phyloP scores from a whole-genome alignment of 805 yeast species.

The Lachancea mirantina region DNA sequence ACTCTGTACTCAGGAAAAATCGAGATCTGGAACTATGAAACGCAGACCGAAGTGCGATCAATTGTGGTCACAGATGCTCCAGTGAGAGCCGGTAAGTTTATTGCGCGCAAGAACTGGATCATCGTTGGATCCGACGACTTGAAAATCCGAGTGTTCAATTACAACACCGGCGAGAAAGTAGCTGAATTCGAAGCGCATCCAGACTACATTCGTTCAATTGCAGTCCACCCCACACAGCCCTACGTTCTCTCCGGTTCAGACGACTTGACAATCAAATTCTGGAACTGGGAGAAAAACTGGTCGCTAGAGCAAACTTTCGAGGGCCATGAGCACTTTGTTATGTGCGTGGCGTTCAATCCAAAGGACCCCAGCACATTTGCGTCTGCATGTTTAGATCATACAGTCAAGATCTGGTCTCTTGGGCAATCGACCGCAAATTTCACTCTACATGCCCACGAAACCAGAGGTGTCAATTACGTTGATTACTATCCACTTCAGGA shows the following conservation, averaged over 20 bases:
- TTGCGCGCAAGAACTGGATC: conserved; percentile 96
- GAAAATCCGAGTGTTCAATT: conserved; percentile 87
- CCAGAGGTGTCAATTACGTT: conserved; percentile 91
- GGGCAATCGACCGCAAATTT: conserved; percentile 85
- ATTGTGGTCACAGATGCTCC: conserved; percentile 95
- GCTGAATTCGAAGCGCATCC: conserved; percentile 97
- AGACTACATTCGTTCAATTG: conserved; percentile 87
- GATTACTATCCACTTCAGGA: conserved; percentile 97
- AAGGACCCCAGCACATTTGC: conserved; percentile 98
- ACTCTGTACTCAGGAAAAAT: conserved; percentile 78
- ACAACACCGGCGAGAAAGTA: conserved; percentile 90
- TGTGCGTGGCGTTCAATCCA: conserved; percentile 93
- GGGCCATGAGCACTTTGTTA: conserved; percentile 93
- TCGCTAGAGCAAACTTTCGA: conserved; percentile 81
- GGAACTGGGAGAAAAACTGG: conserved; percentile 99
- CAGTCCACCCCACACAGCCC: conserved; percentile 92
- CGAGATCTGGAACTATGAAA: conserved; percentile 92
- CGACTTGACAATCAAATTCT: conserved; percentile 82
- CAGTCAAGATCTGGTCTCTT: conserved; percentile 94
- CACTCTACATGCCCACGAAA: conserved; percentile 84
- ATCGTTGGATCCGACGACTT: conserved; percentile 95
- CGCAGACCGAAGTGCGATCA: conserved; percentile 70
- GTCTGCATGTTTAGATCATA: conserved; percentile 90
- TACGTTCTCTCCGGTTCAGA: conserved; percentile 84
- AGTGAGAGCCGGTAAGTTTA: conserved; percentile 88